Conservation (phyloP, 2,329 filamentous ascomycete species). For the Colletotrichum tofieldiae region DNA sequence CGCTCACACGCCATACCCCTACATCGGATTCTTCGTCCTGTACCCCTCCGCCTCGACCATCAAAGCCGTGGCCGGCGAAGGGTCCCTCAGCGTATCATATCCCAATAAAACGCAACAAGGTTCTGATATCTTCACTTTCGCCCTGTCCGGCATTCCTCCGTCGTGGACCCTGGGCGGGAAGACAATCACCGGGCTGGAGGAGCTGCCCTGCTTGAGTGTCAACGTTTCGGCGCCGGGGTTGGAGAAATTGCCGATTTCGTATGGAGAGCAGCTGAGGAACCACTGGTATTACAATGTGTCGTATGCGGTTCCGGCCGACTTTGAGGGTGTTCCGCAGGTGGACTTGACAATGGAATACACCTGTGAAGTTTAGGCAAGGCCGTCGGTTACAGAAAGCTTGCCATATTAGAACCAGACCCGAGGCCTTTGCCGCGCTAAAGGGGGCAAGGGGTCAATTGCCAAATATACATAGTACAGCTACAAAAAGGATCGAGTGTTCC, state of each 20-base stretch:
- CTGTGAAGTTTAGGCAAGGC: slow-evolving; percentile 34
- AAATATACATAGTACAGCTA: too few relatives aligned
- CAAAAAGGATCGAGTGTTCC: background rate
- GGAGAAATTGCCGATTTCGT: slow-evolving; percentile 53
- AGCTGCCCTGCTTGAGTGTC: slow-evolving; percentile 58
- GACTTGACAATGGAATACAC: slow-evolving; percentile 53
- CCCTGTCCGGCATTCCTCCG: slow-evolving; percentile 56
- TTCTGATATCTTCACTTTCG: slow-evolving; percentile 57
- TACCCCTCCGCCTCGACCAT: slow-evolving; percentile 61
- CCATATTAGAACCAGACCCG: background rate
- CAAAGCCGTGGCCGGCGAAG: slow-evolving; percentile 54
- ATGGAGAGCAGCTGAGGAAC: slow-evolving; percentile 56
- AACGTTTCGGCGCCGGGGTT: slow-evolving; percentile 57
- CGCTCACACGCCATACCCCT: slow-evolving; percentile 56
- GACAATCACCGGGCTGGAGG: slow-evolving; percentile 51
- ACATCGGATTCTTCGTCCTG: slow-evolving; percentile 57
- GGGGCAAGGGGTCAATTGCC: background rate
- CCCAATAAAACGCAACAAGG: slow-evolving; percentile 58
- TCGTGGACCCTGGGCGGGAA: slow-evolving; percentile 54
- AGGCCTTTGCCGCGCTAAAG: background rate
- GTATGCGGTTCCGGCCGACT: slow-evolving; percentile 59
- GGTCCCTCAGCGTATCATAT: slow-evolving; percentile 54
- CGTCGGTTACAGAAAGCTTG: background rate
- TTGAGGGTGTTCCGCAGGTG: slow-evolving; percentile 56
- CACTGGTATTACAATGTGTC: slow-evolving; percentile 64